Base-by-base conservation (phyloP, 805 yeast genomes). In the Pichia membranifaciens region DNA sequence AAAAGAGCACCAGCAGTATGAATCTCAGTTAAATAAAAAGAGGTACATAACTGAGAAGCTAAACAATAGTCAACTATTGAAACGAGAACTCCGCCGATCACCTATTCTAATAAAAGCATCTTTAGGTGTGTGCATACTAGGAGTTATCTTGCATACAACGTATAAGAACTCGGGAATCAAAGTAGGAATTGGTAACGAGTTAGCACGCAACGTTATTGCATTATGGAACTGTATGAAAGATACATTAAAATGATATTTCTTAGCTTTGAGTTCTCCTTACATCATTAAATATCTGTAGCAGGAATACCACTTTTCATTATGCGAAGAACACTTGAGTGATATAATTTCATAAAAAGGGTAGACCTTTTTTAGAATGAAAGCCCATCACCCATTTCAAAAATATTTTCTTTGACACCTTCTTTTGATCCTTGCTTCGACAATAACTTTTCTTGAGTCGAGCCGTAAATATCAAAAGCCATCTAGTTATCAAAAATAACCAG, bases 81-180 rank as follows among this genome's bases (percentile, higher is more conserved):
- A 45, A 25, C 15, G 38, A 15, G 12, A 28, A 22, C 5, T 39
- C 20, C 16, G 16, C 15, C 25, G 22, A 20, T 13, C 35, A 7
- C 38, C 43, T 9, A 33, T 23, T n/a, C 15, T 45, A 8, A 8
- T 39, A n/a, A 45, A 38, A 15, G 12, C 39, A 2, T 45, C 48
- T 7, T 20, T 43, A 2, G 50, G 50, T 3, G 32, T 47, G 4
- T 45, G 47, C 3, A 43, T 47, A 29, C 8, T 47, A 5, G 50
- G 50, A 5, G 25, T 47, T 4, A 23, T 47, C 0, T 2, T 47
- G 3, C 46, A 47, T 16, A 12, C 44, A 2, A 9, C 23, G 13
- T 16, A 21, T 23, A 47, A 17, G 17, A 33, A 37, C 9, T n/a
- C 39, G 8, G 41, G 31, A 13, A 28, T 20, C 15, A 32, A 25